phyloP scores from a whole-genome alignment of 2,329 filamentous ascomycete genomes.

The Achaetomium macrosporum region DNA sequence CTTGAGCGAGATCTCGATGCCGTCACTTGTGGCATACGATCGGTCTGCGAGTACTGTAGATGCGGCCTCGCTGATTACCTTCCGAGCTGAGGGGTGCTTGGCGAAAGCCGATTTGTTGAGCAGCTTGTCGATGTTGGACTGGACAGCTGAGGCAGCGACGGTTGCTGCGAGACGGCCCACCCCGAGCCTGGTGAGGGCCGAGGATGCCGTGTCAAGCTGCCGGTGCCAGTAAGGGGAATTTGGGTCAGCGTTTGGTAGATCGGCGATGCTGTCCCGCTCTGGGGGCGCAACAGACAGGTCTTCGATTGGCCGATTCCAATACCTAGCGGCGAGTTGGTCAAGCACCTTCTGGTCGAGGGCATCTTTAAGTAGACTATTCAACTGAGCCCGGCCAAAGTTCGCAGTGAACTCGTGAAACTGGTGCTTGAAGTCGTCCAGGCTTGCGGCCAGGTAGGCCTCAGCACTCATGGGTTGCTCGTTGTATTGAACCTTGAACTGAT shows the following conservation, averaged over 20 bases:
- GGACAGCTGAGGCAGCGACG: conserved; percentile 82
- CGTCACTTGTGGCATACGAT: conserved; percentile 94
- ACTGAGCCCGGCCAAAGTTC: conserved; percentile 80
- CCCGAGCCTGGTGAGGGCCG: conserved; percentile 85
- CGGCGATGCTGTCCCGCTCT: conserved; percentile 66
- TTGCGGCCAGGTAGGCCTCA: conserved; percentile 94
- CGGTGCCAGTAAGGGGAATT: conserved; percentile 88
- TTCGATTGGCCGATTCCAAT: conserved; percentile 95
- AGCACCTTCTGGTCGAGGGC: conserved; percentile 93
- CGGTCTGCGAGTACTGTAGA: conserved; percentile 86
- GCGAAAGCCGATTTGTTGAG: conserved; percentile 78
- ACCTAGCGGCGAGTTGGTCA: conserved; percentile 84
- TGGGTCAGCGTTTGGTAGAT: conserved; percentile 78
- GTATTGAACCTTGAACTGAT: conserved; percentile 99
- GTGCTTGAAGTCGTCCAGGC: conserved; percentile 93
- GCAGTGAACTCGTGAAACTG: conserved; percentile 93
- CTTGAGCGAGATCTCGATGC: conserved; percentile 98
- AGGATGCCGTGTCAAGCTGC: conserved; percentile 87
- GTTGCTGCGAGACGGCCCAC: conserved; percentile 89
- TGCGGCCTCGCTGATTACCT: conserved; percentile 88
- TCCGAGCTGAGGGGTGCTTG: conserved; percentile 82
- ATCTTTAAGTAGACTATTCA: conserved; percentile 81
- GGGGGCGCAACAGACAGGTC: conserved; percentile 62
- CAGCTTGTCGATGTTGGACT: conserved; percentile 73
- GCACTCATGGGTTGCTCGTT: conserved; percentile 93